phyloP scores from a whole-genome alignment of 108 stramenopile species.

The Pseudonitzschia multistriata region DNA sequence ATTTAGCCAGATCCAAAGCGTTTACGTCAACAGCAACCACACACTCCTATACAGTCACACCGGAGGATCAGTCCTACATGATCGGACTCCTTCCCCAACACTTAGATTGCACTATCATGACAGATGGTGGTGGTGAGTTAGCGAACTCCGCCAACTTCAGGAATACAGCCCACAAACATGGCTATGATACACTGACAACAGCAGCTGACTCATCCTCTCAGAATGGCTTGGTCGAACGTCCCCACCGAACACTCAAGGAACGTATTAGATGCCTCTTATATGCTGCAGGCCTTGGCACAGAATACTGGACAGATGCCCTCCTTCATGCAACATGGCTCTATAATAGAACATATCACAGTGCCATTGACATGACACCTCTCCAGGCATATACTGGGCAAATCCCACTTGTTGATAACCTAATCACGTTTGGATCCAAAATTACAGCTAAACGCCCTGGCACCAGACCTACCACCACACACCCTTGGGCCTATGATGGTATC shows the following conservation, averaged over 20 bases:
- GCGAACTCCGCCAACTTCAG: not conserved
- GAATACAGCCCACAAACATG: not conserved
- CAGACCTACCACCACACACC: slow-evolving; percentile 2
- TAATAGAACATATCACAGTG: slow-evolving; percentile 12
- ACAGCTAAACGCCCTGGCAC: slow-evolving; percentile 6
- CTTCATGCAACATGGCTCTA: slow-evolving; percentile 20
- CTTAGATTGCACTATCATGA: not conserved
- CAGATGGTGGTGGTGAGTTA: slow-evolving; percentile 14
- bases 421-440: slow-evolving; percentile 12
- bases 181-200: slow-evolving; percentile 3
- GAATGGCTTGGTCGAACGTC: slow-evolving; percentile 22
- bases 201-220: slow-evolving; percentile 10
- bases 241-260: slow-evolving; percentile 13
- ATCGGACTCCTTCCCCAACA: not conserved
- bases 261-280: slow-evolving; percentile 10
- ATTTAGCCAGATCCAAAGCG: not conserved
- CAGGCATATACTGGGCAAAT: slow-evolving; percentile 6
- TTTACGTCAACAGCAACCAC: not conserved
- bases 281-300: slow-evolving; percentile 4
- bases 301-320: slow-evolving; percentile 14
- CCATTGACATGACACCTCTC: not conserved
- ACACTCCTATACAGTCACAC: not conserved
- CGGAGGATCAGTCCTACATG: not conserved
- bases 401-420: slow-evolving; percentile 6
- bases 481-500: slow-evolving; percentile 10